Percentiles rank a stretch among this genome's conserved stretches.
These are phyloP conservation scores for Cenococcum geophilum DNA, from an alignment of 495 filamentous ascomycete species.

Conservation along the genomic window DNA sequence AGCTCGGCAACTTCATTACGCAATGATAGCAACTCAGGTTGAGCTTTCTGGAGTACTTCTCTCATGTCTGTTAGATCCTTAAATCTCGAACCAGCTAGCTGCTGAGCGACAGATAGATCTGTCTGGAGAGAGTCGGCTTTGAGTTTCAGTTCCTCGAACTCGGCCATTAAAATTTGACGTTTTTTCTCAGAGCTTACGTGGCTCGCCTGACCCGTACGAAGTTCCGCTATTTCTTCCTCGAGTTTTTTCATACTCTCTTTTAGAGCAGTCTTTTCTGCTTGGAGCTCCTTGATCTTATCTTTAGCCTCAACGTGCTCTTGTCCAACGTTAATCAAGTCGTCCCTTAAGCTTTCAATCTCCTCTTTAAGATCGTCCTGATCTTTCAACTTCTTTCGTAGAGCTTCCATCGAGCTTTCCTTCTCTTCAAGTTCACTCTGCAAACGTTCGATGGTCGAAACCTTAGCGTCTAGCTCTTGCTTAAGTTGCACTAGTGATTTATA, in stretches of 20 bases:
- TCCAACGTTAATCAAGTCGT: constrained; percentile 68
- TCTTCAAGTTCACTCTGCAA: constrained; percentile 59
- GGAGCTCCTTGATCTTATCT: constrained; percentile 64
- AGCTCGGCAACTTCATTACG: constrained; percentile 69
- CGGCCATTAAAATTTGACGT: constrained; percentile 55
- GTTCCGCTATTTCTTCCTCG: constrained; percentile 55
- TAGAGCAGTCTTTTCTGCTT: constrained; percentile 49
- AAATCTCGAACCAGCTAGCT: constrained; percentile 77
- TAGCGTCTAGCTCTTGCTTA: constrained; percentile 22
- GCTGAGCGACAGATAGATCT: constrained; percentile 78
- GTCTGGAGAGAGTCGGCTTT: constrained; percentile 66
- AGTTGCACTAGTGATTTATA: constrained; percentile 45
- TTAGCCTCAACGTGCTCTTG: constrained; percentile 78
- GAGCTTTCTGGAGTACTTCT: constrained; percentile 71
- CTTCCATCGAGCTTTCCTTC: constrained; percentile 65
- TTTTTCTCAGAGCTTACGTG: constrained; percentile 52
- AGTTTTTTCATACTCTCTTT: constrained; percentile 39
- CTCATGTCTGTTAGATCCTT: constrained; percentile 78
- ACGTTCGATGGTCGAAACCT: constrained; percentile 26
- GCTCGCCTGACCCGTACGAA: constrained; percentile 45
- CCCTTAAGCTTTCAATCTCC: constrained; percentile 76
- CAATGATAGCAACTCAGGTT: constrained; percentile 74
- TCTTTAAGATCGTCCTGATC: constrained; percentile 75
- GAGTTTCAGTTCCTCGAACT: constrained; percentile 69
- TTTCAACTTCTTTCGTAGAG: constrained; percentile 58